Conservation (phyloP, 371 early-diverging fungal genomes). For the Circinella minor region DNA sequence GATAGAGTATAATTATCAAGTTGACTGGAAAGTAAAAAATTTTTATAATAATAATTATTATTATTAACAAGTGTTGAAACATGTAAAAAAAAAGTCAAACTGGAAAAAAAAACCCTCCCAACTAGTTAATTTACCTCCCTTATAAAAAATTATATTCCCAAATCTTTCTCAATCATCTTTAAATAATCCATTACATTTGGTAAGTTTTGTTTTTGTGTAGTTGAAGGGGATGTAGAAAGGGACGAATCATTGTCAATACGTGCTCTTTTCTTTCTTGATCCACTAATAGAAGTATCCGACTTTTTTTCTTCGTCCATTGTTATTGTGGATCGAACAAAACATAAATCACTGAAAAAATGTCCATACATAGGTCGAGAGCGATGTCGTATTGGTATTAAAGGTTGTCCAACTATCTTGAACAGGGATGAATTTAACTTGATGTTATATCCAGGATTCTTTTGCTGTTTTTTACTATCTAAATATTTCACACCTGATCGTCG, state of each 20-base stretch:
- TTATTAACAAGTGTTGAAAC: too few species aligned
- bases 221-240: neutral
- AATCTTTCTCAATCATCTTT: constrained; percentile 7
- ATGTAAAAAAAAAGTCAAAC: neutral
- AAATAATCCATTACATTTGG: constrained; percentile 5
- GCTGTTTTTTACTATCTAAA: neutral
- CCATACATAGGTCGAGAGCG: neutral
- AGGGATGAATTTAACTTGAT: neutral
- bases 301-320: neutral
- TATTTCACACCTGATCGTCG: neutral
- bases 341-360: neutral
- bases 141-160: neutral
- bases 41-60: too few species aligned
- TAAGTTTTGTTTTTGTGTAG: neutral
- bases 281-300: neutral
- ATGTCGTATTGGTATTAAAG: neutral
- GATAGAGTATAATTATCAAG: too few species aligned
- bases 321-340: neutral
- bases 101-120: too few species aligned
- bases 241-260: neutral
- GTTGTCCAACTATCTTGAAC: constrained; percentile 3
- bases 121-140: too few species aligned
- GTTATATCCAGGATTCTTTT: neutral
- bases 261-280: neutral
- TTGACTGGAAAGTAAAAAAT: too few species aligned